Evolutionary conservation across 2,329 filamentous ascomycete species (phyloP).

Genomic region (Monosporascus ibericus): DNA sequence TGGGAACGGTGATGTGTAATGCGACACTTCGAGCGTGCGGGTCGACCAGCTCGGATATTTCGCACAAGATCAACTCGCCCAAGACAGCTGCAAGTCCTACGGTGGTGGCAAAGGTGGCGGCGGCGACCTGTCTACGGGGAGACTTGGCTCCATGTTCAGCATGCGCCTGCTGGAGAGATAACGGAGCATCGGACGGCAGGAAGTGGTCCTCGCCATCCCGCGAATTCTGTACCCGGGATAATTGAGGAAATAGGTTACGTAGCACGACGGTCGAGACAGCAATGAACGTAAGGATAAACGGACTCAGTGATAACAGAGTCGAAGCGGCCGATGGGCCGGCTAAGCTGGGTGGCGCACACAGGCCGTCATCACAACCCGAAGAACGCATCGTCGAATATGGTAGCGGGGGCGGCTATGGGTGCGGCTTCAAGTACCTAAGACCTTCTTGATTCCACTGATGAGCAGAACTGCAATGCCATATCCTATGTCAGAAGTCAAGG

Average conservation of each 20-base stretch:
- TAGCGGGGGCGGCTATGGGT: slow-evolving; percentile 1
- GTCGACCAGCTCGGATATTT: slow-evolving; percentile 72
- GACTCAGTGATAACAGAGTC: slow-evolving; percentile 55
- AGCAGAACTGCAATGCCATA: neutral
- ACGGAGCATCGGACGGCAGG: slow-evolving; percentile 56
- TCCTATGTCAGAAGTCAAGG: neutral
- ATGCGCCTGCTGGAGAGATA: slow-evolving; percentile 51
- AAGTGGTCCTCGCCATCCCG: slow-evolving; percentile 56
- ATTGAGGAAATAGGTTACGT: slow-evolving; percentile 65
- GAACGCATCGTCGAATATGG: slow-evolving; percentile 24
- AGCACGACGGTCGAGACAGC: slow-evolving; percentile 56
- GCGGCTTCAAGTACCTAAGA: neutral
- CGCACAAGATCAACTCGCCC: slow-evolving; percentile 74
- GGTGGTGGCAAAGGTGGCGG: slow-evolving; percentile 67
- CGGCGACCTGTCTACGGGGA: slow-evolving; percentile 45
- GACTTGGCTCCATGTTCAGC: slow-evolving; percentile 51
- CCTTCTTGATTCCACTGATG: neutral
- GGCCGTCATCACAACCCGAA: slow-evolving; percentile 51
- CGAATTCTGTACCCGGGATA: slow-evolving; percentile 49
- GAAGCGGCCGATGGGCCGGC: slow-evolving; percentile 37
- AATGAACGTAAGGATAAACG: slow-evolving; percentile 66
- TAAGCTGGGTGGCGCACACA: slow-evolving; percentile 42
- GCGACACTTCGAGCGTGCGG: slow-evolving; percentile 61
- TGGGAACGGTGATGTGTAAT: slow-evolving; percentile 62
- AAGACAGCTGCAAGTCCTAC: slow-evolving; percentile 72